phyloP scores from a whole-genome alignment of 495 filamentous ascomycete species.

The Astrocystis sublimbata region DNA sequence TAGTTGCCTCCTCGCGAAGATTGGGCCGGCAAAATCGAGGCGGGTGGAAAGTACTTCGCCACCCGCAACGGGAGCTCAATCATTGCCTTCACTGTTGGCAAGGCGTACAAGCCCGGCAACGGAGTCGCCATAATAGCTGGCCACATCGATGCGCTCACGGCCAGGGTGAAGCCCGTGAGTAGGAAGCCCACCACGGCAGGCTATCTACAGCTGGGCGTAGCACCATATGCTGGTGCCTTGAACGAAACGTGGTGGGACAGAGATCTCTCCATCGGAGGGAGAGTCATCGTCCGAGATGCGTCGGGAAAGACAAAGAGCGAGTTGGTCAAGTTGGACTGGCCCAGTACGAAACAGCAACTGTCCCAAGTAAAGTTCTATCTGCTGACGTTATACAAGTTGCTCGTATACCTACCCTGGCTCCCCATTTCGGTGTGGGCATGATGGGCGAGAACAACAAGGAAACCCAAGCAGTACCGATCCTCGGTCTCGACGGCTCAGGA shows the following conservation, averaged over 20 bases:
- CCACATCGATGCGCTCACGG: slow-evolving; percentile 89
- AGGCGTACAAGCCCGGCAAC: slow-evolving; percentile 80
- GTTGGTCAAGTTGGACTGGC: slow-evolving; percentile 90
- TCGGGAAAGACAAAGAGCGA: slow-evolving; percentile 79
- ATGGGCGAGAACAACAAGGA: slow-evolving; percentile 80
- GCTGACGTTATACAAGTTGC: slow-evolving; percentile 59
- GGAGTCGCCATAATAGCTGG: slow-evolving; percentile 79
- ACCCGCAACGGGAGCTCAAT: slow-evolving; percentile 83
- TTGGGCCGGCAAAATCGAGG: slow-evolving; percentile 74
- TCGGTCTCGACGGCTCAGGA: slow-evolving; percentile 70
- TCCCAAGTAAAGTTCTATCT: neutral
- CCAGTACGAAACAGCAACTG: slow-evolving; percentile 46
- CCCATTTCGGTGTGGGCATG: slow-evolving; percentile 85
- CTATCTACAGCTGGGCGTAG: slow-evolving; percentile 87
- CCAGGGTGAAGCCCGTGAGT: slow-evolving; percentile 85
- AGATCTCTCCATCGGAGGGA: slow-evolving; percentile 85
- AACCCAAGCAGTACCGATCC: slow-evolving; percentile 92
- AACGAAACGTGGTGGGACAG: slow-evolving; percentile 93
- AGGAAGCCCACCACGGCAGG: slow-evolving; percentile 77
- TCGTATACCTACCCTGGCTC: slow-evolving; percentile 86
- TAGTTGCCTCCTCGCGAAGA: slow-evolving; percentile 73
- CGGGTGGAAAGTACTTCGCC: slow-evolving; percentile 84
- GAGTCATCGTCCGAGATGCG: slow-evolving; percentile 77
- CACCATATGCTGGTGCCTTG: slow-evolving; percentile 85
- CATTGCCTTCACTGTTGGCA: slow-evolving; percentile 85